Base-by-base conservation (phyloP, 108 stramenopile genomes). In the Pelagomonas calceolata region DNA sequence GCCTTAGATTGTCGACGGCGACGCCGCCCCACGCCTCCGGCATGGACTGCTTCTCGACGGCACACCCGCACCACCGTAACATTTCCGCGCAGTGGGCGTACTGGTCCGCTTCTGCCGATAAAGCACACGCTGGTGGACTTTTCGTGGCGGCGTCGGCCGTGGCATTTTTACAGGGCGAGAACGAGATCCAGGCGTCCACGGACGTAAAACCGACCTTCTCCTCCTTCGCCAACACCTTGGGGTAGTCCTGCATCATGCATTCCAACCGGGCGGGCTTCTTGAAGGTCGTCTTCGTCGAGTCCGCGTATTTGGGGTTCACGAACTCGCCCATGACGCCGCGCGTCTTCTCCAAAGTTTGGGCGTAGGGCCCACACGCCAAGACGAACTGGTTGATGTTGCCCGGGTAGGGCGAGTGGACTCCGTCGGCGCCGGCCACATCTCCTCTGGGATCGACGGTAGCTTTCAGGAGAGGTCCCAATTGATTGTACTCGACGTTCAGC, bases 221-320 rank as follows among this genome's bases (percentile, higher is more conserved):
- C 31, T 80, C 76, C 34, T 85, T 82, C 18, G 72, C 84, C 65
- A 97, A 75, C 33, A 94, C 82, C 70, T 87, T 95, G 29, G 98
- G 98, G 81, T 93, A 95, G 82, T 99, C 98, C 84, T 93, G 93
- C 96, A 99, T 99, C 98, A 99, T 99, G 84, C 96, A 97, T 89
- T 99, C 96, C 75, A 99, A 83, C n/a, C 98, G 78, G 30, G 98
- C 95, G 0, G 98, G 96, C 78, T 99, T 99, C 81, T 99, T 99
- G 85, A 99, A 99, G 43, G 84, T 83, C 4, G 91, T 92, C 71
- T 93, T 82, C 4, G 85, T 77, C 29, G 68, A 86, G 77, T 99
- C 96, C 63, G 90, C 91, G 76, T 99, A 99, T 79, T 99, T 99
- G 35, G 98, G 96, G 80, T 99, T 99, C 34, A 99, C 98, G 82